These are phyloP conservation scores for Daphne laureola DNA, from an alignment of 441 rosid species.

Conservation along the genomic window DNA sequence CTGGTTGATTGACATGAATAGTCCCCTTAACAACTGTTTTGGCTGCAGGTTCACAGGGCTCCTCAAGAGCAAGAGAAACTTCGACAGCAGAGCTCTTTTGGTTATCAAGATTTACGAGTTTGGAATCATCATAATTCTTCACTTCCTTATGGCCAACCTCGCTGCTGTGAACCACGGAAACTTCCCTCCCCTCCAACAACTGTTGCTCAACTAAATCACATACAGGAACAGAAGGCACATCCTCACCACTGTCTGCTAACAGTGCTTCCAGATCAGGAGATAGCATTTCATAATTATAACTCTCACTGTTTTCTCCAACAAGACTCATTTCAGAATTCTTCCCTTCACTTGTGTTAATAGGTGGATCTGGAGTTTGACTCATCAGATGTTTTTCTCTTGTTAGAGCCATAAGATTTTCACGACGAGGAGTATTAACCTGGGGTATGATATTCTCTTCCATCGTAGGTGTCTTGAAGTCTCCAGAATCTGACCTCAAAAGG, in stretches of 20 bases:
- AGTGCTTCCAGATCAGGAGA: constrained; percentile 73
- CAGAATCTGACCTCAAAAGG: constrained; percentile 65
- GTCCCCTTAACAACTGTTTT: constrained; percentile 17
- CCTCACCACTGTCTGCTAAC: constrained; percentile 45
- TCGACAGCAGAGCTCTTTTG: constrained; percentile 19
- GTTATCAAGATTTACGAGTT: constrained; percentile 17
- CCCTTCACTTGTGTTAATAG: constrained; percentile 41
- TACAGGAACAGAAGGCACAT: constrained; percentile 19
- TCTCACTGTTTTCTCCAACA: constrained; percentile 51
- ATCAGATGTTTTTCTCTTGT: constrained; percentile 43
- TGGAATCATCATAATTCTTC: constrained; percentile 17
- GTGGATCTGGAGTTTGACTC: constrained; percentile 21
- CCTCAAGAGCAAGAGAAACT: constrained; percentile 16
- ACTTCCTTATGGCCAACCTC: constrained; percentile 14
- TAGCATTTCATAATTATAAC: constrained; percentile 59
- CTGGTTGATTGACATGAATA: constrained; percentile 14
- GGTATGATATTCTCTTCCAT: constrained; percentile 57
- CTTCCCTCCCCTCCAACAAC: constrained; percentile 16
- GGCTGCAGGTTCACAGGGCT: constrained; percentile 19
- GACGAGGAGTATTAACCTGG: constrained; percentile 25
- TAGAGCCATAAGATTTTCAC: constrained; percentile 60
- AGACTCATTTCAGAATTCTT: constrained; percentile 87
- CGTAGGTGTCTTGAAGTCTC: constrained; percentile 45
- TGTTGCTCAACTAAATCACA: constrained; percentile 16
- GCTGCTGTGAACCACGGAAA: constrained; percentile 16